These are phyloP conservation scores for Linanthus parryae DNA, from an alignment of 148 eudicot species.

Conservation along the genomic window DNA sequence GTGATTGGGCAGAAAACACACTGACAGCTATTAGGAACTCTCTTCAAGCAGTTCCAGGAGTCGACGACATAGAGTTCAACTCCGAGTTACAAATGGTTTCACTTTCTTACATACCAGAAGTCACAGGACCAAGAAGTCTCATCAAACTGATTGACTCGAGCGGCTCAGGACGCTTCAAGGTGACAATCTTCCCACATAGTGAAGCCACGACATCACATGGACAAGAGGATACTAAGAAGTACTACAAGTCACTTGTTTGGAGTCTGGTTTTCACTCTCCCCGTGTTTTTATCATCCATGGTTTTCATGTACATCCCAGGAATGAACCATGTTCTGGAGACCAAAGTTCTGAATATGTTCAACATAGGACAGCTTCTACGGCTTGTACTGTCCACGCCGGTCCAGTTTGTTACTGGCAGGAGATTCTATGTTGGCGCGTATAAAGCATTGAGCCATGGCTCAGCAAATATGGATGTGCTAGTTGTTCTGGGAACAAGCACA, in stretches of 20 bases:
- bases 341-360: conserved; percentile 69
- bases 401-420: conserved; percentile 77
- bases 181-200: conserved; percentile 63
- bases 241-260: conserved; percentile 67
- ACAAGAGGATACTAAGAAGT: conserved; percentile 51
- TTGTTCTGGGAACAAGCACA: conserved; percentile 90
- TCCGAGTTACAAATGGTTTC: conserved; percentile 40
- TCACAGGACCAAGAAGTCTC: conserved; percentile 77
- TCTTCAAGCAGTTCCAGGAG: conserved; percentile 70
- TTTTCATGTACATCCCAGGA: conserved; percentile 84
- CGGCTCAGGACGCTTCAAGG: conserved; percentile 54
- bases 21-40: conserved; percentile 46
- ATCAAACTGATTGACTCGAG: conserved; percentile 62
- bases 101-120: conserved; percentile 63
- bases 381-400: conserved; percentile 87
- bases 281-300: conserved; percentile 82
- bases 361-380: conserved; percentile 61
- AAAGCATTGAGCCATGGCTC: conserved; percentile 73
- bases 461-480: conserved; percentile 97
- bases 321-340: conserved; percentile 52
- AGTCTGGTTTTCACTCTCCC: conserved; percentile 84
- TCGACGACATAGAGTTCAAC: conserved; percentile 48
- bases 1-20: conserved; percentile 34
- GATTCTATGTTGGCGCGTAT: conserved; percentile 82
- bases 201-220: conserved; percentile 54